These are phyloP conservation scores for Colletotrichum sublineola DNA, from an alignment of 2,329 filamentous ascomycete genomes.

Conservation along the genomic window DNA sequence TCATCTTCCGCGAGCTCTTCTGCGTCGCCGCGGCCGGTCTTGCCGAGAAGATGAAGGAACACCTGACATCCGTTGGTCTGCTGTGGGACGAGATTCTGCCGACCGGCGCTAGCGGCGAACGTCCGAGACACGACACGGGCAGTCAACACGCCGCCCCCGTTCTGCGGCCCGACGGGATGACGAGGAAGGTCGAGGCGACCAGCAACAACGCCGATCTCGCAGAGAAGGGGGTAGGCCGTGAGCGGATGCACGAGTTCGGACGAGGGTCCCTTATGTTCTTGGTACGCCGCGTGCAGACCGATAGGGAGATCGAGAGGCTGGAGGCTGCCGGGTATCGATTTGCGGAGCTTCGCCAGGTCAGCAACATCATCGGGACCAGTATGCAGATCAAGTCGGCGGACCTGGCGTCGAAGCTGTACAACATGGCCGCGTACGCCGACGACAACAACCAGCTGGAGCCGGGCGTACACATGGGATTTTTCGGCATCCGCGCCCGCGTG, in stretches of 20 bases:
- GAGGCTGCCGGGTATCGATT: conserved; percentile 84
- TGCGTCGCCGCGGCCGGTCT: conserved; percentile 83
- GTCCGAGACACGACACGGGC: conserved; percentile 33
- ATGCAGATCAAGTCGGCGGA: conserved; percentile 79
- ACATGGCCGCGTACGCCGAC: conserved; percentile 72
- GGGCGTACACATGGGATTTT: conserved; percentile 70
- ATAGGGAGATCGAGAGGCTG: conserved; percentile 72
- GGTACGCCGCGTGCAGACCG: conserved; percentile 71
- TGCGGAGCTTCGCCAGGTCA: conserved; percentile 76
- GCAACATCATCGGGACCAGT: conserved; percentile 75
- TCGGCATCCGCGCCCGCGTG: conserved; percentile 67
- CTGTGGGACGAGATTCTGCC: conserved; percentile 82
- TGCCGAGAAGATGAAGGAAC: conserved; percentile 74
- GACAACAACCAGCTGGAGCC: conserved; percentile 61
- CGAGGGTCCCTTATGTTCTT: conserved; percentile 86
- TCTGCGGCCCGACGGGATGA: conserved; percentile 33
- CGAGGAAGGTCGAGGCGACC: conserved; percentile 37
- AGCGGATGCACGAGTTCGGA: conserved; percentile 61
- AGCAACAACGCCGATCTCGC: conserved; percentile 51
- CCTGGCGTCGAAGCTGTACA: conserved; percentile 71
- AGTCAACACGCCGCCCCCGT: conserved; percentile 27
- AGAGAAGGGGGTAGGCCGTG: conserved; percentile 55
- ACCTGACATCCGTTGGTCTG: conserved; percentile 73
- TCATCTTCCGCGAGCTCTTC: conserved; percentile 85
- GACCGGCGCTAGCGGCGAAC: conserved; percentile 64